Evolutionary conservation across 192 early-diverging fungal species (phyloP).

Genomic region (Chytriomyces confervae): DNA sequence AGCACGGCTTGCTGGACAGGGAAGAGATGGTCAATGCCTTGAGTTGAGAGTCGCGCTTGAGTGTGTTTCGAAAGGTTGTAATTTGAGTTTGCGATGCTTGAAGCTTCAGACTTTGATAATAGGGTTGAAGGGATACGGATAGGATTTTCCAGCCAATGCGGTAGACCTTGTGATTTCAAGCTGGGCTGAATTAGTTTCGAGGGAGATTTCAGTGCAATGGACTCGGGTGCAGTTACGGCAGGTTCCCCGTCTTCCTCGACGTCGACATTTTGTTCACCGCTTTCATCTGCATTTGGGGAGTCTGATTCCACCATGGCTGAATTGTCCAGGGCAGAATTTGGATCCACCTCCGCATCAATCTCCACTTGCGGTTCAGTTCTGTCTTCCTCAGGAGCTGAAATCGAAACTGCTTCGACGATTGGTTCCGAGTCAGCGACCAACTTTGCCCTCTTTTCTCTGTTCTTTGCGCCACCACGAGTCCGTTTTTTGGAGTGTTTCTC

Average conservation of each 20-base stretch:
- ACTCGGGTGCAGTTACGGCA: not conserved
- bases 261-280: too few species aligned
- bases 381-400: not conserved
- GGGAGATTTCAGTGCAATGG: not conserved
- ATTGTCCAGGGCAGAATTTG: too few species aligned
- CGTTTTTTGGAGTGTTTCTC: slow-evolving; percentile 28
- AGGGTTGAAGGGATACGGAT: slow-evolving; percentile 67
- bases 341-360: too few species aligned
- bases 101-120: slow-evolving; percentile 46
- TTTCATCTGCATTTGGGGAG: too few species aligned
- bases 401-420: not conserved
- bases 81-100: slow-evolving; percentile 50
- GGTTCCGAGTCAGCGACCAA: slow-evolving; percentile 17
- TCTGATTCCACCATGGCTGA: too few species aligned
- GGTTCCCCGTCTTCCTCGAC: not conserved
- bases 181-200: not conserved
- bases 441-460: slow-evolving; percentile 36
- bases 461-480: slow-evolving; percentile 38
- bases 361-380: too few species aligned
- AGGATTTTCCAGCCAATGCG: slow-evolving; percentile 87
- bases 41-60: slow-evolving; percentile 55
- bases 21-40: slow-evolving; percentile 78
- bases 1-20: slow-evolving; percentile 90
- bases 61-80: slow-evolving; percentile 65
- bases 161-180: slow-evolving; percentile 70